Evolutionary conservation across 768 basidiomycete species (phyloP).

Genomic region (Naganishia vaughanmartiniae): DNA sequence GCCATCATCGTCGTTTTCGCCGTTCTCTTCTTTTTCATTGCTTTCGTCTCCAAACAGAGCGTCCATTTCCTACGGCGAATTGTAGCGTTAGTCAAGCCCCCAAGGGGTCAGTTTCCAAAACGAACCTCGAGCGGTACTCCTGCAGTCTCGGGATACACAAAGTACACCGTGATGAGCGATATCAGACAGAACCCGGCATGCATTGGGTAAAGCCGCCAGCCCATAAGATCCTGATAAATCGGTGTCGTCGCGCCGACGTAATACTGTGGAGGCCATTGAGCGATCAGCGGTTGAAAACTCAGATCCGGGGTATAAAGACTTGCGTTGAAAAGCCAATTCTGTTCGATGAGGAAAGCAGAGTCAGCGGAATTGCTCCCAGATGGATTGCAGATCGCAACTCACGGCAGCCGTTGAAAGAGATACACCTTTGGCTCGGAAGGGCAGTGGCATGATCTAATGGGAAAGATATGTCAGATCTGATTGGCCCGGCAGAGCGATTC

Average conservation of each 20-base stretch:
- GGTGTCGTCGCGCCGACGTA: constrained; percentile 85
- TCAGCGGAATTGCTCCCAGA: not conserved
- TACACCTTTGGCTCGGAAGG: constrained; percentile 90
- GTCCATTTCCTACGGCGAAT: constrained; percentile 46
- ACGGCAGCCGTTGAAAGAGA: constrained; percentile 84
- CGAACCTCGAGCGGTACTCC: constrained; percentile 35
- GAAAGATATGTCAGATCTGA: not conserved
- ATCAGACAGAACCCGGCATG: constrained; percentile 77
- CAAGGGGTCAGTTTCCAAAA: not conserved
- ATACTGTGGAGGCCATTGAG: constrained; percentile 53
- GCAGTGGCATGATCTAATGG: constrained; percentile 74
- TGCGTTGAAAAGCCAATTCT: constrained; percentile 57
- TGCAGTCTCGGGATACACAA: constrained; percentile 50
- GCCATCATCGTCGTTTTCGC: constrained; percentile 34
- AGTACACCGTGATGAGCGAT: constrained; percentile 37
- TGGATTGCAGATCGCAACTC: constrained; percentile 28
- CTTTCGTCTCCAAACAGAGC: constrained; percentile 43
- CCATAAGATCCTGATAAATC: constrained; percentile 76
- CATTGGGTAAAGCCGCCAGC: constrained; percentile 92
- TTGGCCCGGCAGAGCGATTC: not conserved
- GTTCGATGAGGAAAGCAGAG: constrained; percentile 1
- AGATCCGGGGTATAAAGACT: not conserved
- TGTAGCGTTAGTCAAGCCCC: not conserved
- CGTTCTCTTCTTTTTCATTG: constrained; percentile 40
- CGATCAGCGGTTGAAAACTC: constrained; percentile 40